Evolutionary conservation across 1,139 yeast species (phyloP).

Genomic region (Nadsonia starkeyi-henricii): DNA sequence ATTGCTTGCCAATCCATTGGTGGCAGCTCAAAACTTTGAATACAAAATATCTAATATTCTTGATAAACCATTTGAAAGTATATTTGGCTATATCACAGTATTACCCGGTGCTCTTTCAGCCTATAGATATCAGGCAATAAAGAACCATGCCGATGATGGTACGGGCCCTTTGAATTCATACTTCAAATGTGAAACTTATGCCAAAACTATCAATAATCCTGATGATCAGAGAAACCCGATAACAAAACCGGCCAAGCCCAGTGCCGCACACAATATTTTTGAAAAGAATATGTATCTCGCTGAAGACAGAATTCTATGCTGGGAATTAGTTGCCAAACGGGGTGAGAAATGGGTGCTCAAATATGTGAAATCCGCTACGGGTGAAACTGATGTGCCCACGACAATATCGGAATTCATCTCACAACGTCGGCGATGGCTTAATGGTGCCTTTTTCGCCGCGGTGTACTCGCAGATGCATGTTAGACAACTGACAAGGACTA

Average conservation of each 20-base stretch:
- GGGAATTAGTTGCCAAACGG: conserved; percentile 77
- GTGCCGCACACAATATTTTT: conserved; percentile 55
- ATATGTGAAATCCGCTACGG: conserved; percentile 81
- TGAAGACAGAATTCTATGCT: conserved; percentile 87
- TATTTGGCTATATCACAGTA: conserved; percentile 85
- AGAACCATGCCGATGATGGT: conserved; percentile 26
- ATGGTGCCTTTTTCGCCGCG: conserved; percentile 95
- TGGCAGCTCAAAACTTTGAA: conserved; percentile 92
- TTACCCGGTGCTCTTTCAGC: conserved; percentile 96
- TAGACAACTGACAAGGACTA: conserved; percentile 71
- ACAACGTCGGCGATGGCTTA: conserved; percentile 91
- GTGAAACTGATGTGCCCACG: conserved; percentile 94
- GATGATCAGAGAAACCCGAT: too few species aligned
- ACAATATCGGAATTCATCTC: conserved; percentile 71
- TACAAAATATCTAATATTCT: conserved; percentile 89
- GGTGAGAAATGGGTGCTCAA: conserved; percentile 74
- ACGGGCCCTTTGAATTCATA: conserved; percentile 66
- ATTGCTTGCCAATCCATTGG: conserved; percentile 68
- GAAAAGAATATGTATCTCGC: conserved; percentile 92
- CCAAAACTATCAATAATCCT: background rate
- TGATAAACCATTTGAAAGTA: conserved; percentile 87
- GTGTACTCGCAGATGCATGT: conserved; percentile 68
- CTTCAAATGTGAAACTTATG: conserved; percentile 61
- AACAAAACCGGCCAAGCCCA: conserved; percentile 29
- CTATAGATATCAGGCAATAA: conserved; percentile 29